Evolutionary conservation across 306 rosid genomes (phyloP).

Genomic region (Vachellia pachyceras): DNA sequence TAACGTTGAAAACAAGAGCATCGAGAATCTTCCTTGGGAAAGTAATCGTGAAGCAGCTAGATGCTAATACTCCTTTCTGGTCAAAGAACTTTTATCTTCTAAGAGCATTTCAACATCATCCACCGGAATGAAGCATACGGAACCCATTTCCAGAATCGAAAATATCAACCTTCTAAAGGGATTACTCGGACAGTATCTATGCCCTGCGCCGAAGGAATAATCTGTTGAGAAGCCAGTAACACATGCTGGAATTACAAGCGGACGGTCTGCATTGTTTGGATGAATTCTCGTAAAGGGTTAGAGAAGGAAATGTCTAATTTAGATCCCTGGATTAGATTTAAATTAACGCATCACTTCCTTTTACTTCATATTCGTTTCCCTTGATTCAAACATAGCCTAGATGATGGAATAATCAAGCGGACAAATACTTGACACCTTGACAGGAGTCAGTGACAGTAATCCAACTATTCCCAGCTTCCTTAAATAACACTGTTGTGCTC

Average conservation of each 20-base stretch:
- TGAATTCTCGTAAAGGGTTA: not conserved
- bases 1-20: not conserved
- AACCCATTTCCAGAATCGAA: not conserved
- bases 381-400: not conserved
- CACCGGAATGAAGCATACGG: not conserved
- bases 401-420: constrained; percentile 36
- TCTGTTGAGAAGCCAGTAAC: not conserved
- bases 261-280: not conserved
- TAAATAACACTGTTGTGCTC: constrained; percentile 54
- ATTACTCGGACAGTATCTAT: not conserved
- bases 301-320: not conserved
- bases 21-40: not conserved
- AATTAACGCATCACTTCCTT: not conserved
- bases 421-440: constrained; percentile 16
- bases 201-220: not conserved
- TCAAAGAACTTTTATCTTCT: not conserved
- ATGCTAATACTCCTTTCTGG: not conserved
- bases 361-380: not conserved
- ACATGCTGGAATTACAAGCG: not conserved
- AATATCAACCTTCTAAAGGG: not conserved
- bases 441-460: constrained; percentile 37
- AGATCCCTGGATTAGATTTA: too few species aligned
- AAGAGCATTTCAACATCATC: not conserved
- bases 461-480: constrained; percentile 74
- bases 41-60: not conserved